A percentile compares a stretch with the other conserved stretches of the same genome.
phyloP scores from a whole-genome alignment of 495 filamentous ascomycete genomes.

The Aspergillus saccharolyticus region DNA sequence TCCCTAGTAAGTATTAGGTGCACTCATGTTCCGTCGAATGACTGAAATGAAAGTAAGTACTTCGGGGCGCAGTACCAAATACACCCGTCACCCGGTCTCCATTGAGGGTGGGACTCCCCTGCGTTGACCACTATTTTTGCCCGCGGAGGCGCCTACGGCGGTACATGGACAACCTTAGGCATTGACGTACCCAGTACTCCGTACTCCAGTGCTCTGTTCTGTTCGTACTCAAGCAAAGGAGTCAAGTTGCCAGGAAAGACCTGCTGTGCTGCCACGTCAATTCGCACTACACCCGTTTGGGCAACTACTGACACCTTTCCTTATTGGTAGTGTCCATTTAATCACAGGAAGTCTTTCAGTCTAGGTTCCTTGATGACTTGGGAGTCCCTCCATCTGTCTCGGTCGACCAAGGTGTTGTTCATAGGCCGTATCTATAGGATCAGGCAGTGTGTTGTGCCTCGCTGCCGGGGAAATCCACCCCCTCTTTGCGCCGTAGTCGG shows the following conservation, averaged over 20 bases:
- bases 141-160: constrained; percentile 14
- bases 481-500: not conserved
- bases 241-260: constrained; percentile 9
- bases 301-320: not conserved
- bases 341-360: too few relatives aligned
- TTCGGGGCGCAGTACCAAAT: not conserved
- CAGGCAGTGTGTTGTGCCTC: too few relatives aligned
- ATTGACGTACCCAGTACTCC: not conserved
- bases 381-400: too few relatives aligned
- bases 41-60: not conserved
- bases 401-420: too few relatives aligned
- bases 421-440: too few relatives aligned
- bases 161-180: constrained; percentile 1
- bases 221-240: not conserved
- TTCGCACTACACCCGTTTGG: constrained; percentile 21
- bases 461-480: not conserved
- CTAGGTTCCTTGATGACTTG: too few relatives aligned
- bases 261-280: constrained; percentile 25
- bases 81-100: not conserved
- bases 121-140: constrained; percentile 1
- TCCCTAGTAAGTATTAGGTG: too few relatives aligned
- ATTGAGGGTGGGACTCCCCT: not conserved
- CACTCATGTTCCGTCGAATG: not conserved
- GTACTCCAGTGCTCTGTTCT: not conserved
- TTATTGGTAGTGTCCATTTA: too few relatives aligned